A percentile compares a stretch with the other conserved stretches of the same genome.
Evolutionary conservation across 768 basidiomycete species (phyloP).

Genomic region (Paxillus ammoniavirescens): DNA sequence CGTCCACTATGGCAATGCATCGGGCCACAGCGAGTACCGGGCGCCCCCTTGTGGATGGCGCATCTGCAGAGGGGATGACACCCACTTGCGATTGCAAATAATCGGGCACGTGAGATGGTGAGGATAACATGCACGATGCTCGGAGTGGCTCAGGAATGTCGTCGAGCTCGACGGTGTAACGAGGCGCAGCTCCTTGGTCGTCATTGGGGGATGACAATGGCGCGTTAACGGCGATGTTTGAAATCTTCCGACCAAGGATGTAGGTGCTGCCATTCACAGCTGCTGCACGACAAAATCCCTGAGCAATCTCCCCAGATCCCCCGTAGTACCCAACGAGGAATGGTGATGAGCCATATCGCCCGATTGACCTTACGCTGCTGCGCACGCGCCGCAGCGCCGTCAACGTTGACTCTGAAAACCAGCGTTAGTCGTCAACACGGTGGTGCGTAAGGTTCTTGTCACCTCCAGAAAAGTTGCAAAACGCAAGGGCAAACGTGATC

Average conservation of each 20-base stretch:
- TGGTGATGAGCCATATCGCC: constrained; percentile 83
- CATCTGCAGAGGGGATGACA: constrained; percentile 8
- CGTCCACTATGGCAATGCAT: constrained; percentile 52
- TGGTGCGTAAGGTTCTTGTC: constrained; percentile 11
- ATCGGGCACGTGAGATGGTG: constrained; percentile 35
- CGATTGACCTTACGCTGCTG: constrained; percentile 71
- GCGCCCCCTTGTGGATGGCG: neutral
- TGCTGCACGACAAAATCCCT: constrained; percentile 85
- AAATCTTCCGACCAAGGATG: constrained; percentile 54
- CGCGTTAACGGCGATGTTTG: constrained; percentile 30
- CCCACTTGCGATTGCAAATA: constrained; percentile 24
- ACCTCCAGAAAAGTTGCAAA: constrained; percentile 62
- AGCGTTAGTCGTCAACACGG: constrained; percentile 2
- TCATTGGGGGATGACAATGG: constrained; percentile 21
- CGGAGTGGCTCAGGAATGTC: constrained; percentile 60
- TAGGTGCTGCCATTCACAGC: constrained; percentile 80
- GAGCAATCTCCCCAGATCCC: constrained; percentile 86
- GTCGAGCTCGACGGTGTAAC: constrained; percentile 50
- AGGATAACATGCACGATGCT: constrained; percentile 56
- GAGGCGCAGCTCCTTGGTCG: constrained; percentile 4
- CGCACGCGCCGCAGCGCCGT: constrained; percentile 69
- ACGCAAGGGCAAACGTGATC: constrained; percentile 78
- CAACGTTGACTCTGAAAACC: constrained; percentile 57
- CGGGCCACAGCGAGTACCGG: constrained; percentile 36
- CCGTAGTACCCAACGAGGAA: constrained; percentile 97